Conservation (phyloP, 345 rosid species). For the Citrus inodora region DNA sequence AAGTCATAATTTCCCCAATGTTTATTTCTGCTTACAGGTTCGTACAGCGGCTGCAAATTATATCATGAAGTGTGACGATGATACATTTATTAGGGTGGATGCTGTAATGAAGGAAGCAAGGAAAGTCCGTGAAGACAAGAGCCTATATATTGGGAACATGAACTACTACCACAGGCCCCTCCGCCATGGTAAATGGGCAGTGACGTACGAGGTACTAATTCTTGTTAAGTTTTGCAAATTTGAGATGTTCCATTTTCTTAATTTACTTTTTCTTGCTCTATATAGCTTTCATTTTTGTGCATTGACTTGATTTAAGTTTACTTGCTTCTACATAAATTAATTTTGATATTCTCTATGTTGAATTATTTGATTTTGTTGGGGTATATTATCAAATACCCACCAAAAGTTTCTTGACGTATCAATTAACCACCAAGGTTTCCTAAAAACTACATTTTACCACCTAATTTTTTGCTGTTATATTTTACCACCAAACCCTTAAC, state of each 20-base stretch:
- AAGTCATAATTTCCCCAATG: not conserved
- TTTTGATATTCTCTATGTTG: not conserved
- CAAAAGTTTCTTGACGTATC: no score
- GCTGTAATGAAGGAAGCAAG: constrained; percentile 62
- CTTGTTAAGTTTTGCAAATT: not conserved
- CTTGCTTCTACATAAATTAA: not conserved
- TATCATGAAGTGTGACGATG: constrained; percentile 94
- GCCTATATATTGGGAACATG: constrained; percentile 83
- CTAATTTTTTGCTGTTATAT: no score
- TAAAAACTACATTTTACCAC: no score
- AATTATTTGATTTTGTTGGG: not conserved
- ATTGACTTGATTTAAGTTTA: not conserved
- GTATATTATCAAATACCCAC: no score
- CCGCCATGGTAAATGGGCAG: constrained; percentile 96
- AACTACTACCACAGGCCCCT: constrained; percentile 91
- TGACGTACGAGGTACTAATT: constrained; percentile 75
- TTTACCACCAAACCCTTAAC: no score
- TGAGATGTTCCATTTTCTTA: not conserved
- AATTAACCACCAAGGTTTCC: no score
- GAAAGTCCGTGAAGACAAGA: constrained; percentile 49
- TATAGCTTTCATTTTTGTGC: not conserved
- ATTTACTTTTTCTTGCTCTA: not conserved
- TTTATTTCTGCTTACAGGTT: constrained; percentile 39
- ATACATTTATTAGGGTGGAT: constrained; percentile 85
- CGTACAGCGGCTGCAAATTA: constrained; percentile 60